phyloP scores from a whole-genome alignment of 768 basidiomycete species.

The Rhizopogon vinicolor region DNA sequence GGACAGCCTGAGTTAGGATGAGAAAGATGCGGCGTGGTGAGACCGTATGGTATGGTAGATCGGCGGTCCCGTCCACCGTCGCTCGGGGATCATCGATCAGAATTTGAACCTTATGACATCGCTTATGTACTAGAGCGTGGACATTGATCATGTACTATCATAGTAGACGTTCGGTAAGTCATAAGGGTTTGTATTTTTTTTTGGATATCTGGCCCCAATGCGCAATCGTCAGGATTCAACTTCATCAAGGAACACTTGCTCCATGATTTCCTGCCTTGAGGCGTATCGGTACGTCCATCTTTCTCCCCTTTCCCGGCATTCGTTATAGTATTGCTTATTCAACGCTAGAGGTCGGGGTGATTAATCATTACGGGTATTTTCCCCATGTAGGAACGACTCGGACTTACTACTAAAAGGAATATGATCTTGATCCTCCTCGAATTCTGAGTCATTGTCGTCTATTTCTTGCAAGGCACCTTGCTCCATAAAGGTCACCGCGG shows the following conservation, averaged over 20 bases:
- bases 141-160: too few species aligned
- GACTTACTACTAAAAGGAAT: slow-evolving; percentile 24
- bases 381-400: background rate
- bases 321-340: slow-evolving; percentile 16
- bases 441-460: slow-evolving; percentile 15
- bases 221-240: background rate
- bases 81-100: too few species aligned
- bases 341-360: slow-evolving; percentile 8
- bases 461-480: background rate
- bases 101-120: too few species aligned
- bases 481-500: background rate
- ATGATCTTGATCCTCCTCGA: slow-evolving; percentile 4
- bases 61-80: background rate
- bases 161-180: too few species aligned
- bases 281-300: slow-evolving; percentile 27
- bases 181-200: too few species aligned
- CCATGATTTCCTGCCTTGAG: slow-evolving; percentile 23
- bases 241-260: slow-evolving; percentile 8
- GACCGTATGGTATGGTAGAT: background rate
- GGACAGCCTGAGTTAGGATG: background rate
- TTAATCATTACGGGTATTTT: slow-evolving; percentile 2
- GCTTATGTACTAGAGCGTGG: too few species aligned
- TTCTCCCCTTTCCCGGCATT: slow-evolving; percentile 6
- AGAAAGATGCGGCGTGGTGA: background rate
- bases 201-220: too few species aligned